A percentile compares a stretch with the other conserved stretches of the same genome.
These are phyloP conservation scores for Candida frijolesensis DNA, from an alignment of 1,139 yeast genomes.

Conservation along the genomic window DNA sequence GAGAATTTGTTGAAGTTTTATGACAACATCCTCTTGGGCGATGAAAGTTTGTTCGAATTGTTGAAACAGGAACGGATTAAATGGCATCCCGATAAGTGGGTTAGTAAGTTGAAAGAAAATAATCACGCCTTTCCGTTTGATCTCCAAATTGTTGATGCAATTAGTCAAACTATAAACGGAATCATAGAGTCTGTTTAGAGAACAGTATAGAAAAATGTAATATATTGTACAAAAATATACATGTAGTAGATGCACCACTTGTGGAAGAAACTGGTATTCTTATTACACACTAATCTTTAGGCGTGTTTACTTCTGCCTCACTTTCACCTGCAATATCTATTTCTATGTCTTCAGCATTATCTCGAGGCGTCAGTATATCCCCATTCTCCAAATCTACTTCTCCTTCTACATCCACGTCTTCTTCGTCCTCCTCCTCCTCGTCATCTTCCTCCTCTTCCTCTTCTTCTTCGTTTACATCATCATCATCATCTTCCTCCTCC, in stretches of 20 bases:
- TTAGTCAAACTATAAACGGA: conserved; percentile 35
- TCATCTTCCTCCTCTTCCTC: conserved; percentile 60
- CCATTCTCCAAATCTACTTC: conserved; percentile 38
- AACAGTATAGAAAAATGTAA: no score
- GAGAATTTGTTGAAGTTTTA: conserved; percentile 31
- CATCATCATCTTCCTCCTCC: conserved; percentile 56
- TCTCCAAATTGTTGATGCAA: conserved; percentile 28
- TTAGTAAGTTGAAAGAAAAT: conserved; percentile 18
- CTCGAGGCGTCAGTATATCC: conserved; percentile 28
- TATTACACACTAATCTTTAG: conserved; percentile 13
- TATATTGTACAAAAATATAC: background rate
- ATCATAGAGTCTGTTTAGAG: conserved; percentile 20
- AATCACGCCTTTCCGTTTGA: conserved; percentile 16
- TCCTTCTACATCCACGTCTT: conserved; percentile 50
- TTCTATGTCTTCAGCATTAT: conserved; percentile 32
- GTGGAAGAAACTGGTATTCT: background rate
- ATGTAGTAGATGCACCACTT: background rate
- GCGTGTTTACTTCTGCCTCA: conserved; percentile 41
- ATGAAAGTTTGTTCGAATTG: conserved; percentile 24
- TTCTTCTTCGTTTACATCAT: conserved; percentile 56
- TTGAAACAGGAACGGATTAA: conserved; percentile 54
- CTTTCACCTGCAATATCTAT: conserved; percentile 32
- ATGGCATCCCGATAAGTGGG: conserved; percentile 74
- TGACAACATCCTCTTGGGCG: conserved; percentile 19
- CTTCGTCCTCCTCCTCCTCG: conserved; percentile 55